A percentile compares a stretch with the other conserved stretches of the same genome.
Evolutionary conservation across 164 flowering plant species (phyloP).

Genomic region (Umbellularia californica): DNA sequence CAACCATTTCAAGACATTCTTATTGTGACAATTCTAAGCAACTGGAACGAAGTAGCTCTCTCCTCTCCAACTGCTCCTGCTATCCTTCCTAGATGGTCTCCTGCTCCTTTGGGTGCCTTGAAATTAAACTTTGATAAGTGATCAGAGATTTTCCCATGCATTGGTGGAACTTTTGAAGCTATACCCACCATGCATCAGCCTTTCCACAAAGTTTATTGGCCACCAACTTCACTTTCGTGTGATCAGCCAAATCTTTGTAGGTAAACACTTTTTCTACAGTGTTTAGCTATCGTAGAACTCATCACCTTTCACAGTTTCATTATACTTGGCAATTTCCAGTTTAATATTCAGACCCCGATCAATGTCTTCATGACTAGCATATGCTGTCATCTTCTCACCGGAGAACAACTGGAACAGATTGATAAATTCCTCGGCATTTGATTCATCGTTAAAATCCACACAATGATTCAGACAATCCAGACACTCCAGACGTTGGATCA

Average conservation of each 20-base stretch:
- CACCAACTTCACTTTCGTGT: neutral
- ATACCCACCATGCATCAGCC: conserved; percentile 9
- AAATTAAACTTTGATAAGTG: too few species aligned
- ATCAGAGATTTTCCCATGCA: neutral
- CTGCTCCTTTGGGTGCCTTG: too few species aligned
- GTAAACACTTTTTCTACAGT: neutral
- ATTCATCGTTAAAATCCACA: neutral
- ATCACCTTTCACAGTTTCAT: neutral
- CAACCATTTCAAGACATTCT: too few species aligned
- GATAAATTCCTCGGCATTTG: neutral
- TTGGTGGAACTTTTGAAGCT: neutral
- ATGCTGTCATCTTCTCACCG: too few species aligned
- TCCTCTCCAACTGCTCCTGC: too few species aligned
- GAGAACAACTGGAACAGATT: too few species aligned
- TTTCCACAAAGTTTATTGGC: neutral
- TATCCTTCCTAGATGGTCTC: too few species aligned
- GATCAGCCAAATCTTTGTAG: conserved; percentile 5
- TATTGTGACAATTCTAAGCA: too few species aligned
- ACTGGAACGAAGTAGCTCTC: too few species aligned
- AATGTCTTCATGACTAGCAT: too few species aligned
- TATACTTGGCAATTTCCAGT: too few species aligned
- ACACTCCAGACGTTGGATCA: neutral
- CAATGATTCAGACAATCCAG: neutral
- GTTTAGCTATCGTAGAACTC: neutral
- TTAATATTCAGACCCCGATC: too few species aligned